Base-by-base conservation (phyloP, 805 yeast genomes). In the Ogataea minuta region DNA sequence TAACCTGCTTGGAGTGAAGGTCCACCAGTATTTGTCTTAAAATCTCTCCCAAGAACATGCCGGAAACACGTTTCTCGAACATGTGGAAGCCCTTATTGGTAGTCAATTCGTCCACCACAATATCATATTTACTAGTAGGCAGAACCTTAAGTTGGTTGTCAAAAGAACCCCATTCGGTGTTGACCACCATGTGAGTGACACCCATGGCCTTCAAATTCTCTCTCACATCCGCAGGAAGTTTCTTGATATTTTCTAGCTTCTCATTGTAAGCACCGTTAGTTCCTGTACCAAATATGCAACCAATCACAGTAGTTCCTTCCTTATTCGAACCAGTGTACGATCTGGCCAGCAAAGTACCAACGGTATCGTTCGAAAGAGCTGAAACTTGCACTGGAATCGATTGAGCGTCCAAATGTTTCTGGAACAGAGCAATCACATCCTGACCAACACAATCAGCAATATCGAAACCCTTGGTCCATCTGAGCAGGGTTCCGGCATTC, bases 151-250 rank as follows among this genome's bases (percentile, higher is more conserved):
- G 71, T 15, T 77, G 81, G 58, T 91, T 91, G 64, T 91, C 98
- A 56, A 90, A 91, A 29, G 96, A 88, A 47, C 98, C 98, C 96
- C 98, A 93, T 66, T 93, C 99, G 31, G 96, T 90, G 67, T 90
- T 90, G 53, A 90, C 75, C 47, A 88, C 84, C 96, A 90, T 90
- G 47, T 81, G 79, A 2, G 71, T 68, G 36, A 73, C 70, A 24
- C 78, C 81, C 35, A 65, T 58, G 1, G 60, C 52, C 38, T 57
- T 64, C 52, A 74, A 63, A 14, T 58, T 59, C 17, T 56, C 63
- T 31, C 63, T 62, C 10, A 63, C 41, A 23, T 67, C 63, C 2
- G 74, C 70, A n/a, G 79, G 76, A 46, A 90, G 70, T 64, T 93
- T 91, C 39, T 75, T 76, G 51, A 93, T 85, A 39, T 81, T 75